A percentile compares a stretch with the other conserved stretches of the same genome.
Evolutionary conservation across 2,329 filamentous ascomycete species (phyloP).

Genomic region (Camillea tinctor): DNA sequence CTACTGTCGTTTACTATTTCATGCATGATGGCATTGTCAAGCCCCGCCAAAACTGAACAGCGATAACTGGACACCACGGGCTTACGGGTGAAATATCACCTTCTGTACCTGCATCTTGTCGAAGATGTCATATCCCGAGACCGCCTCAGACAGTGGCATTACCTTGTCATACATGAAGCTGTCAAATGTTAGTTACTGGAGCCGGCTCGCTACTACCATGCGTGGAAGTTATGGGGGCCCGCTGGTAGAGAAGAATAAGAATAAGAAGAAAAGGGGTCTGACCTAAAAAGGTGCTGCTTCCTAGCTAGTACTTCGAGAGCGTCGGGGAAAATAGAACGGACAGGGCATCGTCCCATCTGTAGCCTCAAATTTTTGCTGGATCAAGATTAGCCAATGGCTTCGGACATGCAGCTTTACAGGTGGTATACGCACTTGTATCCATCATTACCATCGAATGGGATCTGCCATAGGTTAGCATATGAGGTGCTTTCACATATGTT

Average conservation of each 20-base stretch:
- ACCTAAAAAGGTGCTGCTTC: conserved; percentile 67
- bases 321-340: conserved; percentile 66
- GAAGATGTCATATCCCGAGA: conserved; percentile 69
- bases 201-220: background rate
- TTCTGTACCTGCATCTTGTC: conserved; percentile 73
- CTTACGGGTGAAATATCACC: conserved; percentile 62
- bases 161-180: conserved; percentile 75
- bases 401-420: background rate
- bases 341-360: conserved; percentile 76
- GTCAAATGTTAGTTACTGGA: conserved; percentile 10
- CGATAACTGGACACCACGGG: background rate
- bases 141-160: conserved; percentile 66
- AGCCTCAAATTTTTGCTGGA: conserved; percentile 67
- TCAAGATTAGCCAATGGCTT: conserved; percentile 22
- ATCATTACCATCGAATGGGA: conserved; percentile 65
- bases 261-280: too few relatives aligned
- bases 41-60: conserved; percentile 71
- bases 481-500: background rate
- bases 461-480: conserved; percentile 42
- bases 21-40: conserved; percentile 87
- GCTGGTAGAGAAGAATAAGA: background rate
- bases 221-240: background rate
- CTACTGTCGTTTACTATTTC: conserved; percentile 80
- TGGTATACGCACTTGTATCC: conserved; percentile 50
- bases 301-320: conserved; percentile 64